Evolutionary conservation across 2,329 filamentous ascomycete genomes (phyloP), one percentile per base, ranked within the genome.

Genomic region (Tolypocladium inflatum): DNA sequence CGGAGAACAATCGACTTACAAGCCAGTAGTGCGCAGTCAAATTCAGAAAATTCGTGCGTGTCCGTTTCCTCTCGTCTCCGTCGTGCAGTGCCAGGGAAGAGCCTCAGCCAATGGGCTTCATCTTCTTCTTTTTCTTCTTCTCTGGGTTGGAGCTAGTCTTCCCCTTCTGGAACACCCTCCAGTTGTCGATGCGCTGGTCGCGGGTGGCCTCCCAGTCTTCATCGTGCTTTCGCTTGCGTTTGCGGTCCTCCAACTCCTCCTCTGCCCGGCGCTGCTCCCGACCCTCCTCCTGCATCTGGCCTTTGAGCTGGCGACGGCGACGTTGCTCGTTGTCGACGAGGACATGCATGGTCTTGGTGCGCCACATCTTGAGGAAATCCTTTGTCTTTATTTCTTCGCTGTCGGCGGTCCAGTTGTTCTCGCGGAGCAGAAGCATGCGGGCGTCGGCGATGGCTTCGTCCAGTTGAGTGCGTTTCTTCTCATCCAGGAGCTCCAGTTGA

Each of bases 381-480:
- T 88, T 84, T 39, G 90, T 91, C 74, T 91, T 88, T 63, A 93
- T 81, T 76, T 97, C 94, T 57, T 88, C 86, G 64, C 87, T 90
- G 75, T 99, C 91, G 55, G 90, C 84, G 0, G 88, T 96, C 81
- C 93, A 93, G 72, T 96, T 96, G 74, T 91, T 87, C 72, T 97
- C 92, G 63, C 94, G 89, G 69, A 99, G 94, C 58, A 97, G 80
- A 48, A 99, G 83, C 84, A 94, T 93, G 67, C 94, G 91, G 54
- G 94, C 94, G 73, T 99, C 94, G 42, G 93, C 89, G 66, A 97
- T 97, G 65, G 90, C 89, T 75, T 97, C 94, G 76, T 99, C 94
- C 1, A 99, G 86, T 41, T 85, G 83, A 61, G 82, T 84, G 60
- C 94, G 91, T 70, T 90, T 83, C 76, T 97, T 97, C 78, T 97